Conservation (phyloP, 441 rosid genomes). For the Bocquillonia castaneifolia region DNA sequence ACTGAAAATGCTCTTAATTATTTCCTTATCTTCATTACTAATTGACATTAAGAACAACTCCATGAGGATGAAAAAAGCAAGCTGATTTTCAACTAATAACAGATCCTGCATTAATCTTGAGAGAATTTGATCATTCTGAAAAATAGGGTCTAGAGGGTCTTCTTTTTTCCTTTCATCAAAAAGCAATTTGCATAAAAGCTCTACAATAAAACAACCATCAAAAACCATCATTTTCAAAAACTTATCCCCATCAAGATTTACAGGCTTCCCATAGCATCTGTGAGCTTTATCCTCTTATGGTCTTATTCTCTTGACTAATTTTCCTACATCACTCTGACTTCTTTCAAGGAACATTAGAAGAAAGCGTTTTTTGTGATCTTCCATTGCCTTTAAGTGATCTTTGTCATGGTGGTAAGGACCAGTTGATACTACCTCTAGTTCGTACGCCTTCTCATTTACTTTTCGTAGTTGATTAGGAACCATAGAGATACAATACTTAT, state of each 20-base stretch:
- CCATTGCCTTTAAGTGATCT: constrained; percentile 4
- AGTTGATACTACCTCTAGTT: not conserved
- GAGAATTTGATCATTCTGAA: no score
- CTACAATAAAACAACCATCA: constrained; percentile 28
- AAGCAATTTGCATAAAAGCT: not conserved
- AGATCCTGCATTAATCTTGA: not conserved
- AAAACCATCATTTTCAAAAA: constrained; percentile 29
- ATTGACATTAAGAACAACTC: no score
- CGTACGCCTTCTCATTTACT: constrained; percentile 11
- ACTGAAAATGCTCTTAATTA: no score
- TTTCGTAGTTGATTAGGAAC: constrained; percentile 1
- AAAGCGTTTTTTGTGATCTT: not conserved
- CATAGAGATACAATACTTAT: constrained; percentile 11
- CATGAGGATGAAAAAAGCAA: constrained; percentile 1
- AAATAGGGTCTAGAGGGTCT: not conserved
- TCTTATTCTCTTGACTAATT: not conserved
- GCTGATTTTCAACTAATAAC: constrained; percentile 23
- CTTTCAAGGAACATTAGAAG: not conserved
- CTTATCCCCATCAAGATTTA: not conserved
- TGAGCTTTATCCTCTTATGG: not conserved
- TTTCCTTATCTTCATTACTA: no score
- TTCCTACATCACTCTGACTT: not conserved
- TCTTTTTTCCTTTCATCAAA: no score
- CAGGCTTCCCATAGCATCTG: not conserved
- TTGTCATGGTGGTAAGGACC: constrained; percentile 22